Evolutionary conservation across 2,329 filamentous ascomycete genomes (phyloP).

Genomic region (Aspergillus flavus): DNA sequence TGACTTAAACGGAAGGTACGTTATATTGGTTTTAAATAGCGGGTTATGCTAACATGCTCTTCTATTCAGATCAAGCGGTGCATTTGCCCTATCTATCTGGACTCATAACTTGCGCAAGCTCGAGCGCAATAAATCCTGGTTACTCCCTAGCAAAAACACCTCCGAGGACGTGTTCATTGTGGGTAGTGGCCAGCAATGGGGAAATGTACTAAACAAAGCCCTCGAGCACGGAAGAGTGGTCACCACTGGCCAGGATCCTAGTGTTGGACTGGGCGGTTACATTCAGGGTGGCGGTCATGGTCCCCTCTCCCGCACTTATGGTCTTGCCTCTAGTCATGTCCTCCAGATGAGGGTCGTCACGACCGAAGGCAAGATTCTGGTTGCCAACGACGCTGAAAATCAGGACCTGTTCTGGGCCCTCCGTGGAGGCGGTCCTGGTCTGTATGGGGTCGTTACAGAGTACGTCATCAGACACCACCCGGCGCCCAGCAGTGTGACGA

Average conservation of each 20-base stretch:
- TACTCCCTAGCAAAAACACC: slow-evolving; percentile 10
- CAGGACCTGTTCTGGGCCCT: slow-evolving; percentile 56
- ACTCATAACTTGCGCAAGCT: slow-evolving; percentile 48
- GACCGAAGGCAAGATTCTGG: slow-evolving; percentile 36
- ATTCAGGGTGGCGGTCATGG: slow-evolving; percentile 36
- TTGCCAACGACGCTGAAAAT: slow-evolving; percentile 37
- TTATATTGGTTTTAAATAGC: neutral
- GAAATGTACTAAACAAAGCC: slow-evolving; percentile 7
- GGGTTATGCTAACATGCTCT: neutral
- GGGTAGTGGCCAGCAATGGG: slow-evolving; percentile 24
- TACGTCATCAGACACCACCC: slow-evolving; percentile 24
- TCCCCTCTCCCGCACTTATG: slow-evolving; percentile 23
- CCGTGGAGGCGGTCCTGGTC: slow-evolving; percentile 47
- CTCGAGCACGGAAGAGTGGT: slow-evolving; percentile 35
- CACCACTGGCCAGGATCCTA: slow-evolving; percentile 58
- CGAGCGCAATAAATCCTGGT: slow-evolving; percentile 23
- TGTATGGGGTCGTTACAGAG: slow-evolving; percentile 23
- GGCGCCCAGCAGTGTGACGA: slow-evolving; percentile 20
- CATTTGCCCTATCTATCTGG: slow-evolving; percentile 51
- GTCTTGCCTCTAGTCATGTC: slow-evolving; percentile 30
- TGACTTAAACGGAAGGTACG: slow-evolving; percentile 28
- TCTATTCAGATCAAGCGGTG: slow-evolving; percentile 41
- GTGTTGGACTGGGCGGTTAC: slow-evolving; percentile 50
- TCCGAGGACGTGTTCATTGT: slow-evolving; percentile 18
- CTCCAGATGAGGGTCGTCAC: slow-evolving; percentile 31